Conservation (phyloP, 768 basidiomycete species). For the Lactarius evosmus region DNA sequence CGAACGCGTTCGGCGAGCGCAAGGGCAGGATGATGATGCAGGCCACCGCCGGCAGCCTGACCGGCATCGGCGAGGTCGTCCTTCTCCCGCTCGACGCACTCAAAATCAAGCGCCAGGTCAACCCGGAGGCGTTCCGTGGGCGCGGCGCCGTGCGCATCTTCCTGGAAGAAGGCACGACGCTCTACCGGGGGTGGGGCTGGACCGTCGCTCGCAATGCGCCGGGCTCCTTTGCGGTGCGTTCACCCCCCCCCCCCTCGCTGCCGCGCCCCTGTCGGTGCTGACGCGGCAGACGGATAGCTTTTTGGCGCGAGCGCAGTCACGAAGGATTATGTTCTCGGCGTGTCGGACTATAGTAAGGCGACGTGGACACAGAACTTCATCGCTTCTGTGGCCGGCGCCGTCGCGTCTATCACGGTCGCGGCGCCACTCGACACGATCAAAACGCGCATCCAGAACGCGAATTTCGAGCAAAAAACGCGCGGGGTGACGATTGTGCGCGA, state of each 20-base stretch:
- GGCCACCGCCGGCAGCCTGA: constrained; percentile 80
- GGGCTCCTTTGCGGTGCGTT: constrained; percentile 85
- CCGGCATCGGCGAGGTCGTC: constrained; percentile 92
- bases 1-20: constrained; percentile 84
- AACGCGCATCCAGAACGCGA: constrained; percentile 97
- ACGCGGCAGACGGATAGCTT: constrained; percentile 49
- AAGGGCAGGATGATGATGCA: constrained; percentile 96
- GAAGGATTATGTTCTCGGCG: constrained; percentile 89
- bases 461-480: constrained; percentile 82
- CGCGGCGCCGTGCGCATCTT: constrained; percentile 88
- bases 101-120: constrained; percentile 98
- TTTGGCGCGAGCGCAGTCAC: constrained; percentile 95
- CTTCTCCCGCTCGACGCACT: constrained; percentile 95
- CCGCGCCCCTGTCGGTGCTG: too few relatives aligned
- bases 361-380: constrained; percentile 98
- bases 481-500: constrained; percentile 83
- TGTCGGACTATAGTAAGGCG: constrained; percentile 89
- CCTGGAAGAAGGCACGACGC: constrained; percentile 83
- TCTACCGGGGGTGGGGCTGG: constrained; percentile 99
- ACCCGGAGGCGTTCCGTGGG: constrained; percentile 96
- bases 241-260: not conserved
- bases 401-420: constrained; percentile 93
- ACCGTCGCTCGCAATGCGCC: constrained; percentile 98
- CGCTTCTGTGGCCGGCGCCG: constrained; percentile 89
- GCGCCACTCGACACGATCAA: constrained; percentile 96